phyloP scores from a whole-genome alignment of 805 yeast genomes.

The Brettanomyces sp. region DNA sequence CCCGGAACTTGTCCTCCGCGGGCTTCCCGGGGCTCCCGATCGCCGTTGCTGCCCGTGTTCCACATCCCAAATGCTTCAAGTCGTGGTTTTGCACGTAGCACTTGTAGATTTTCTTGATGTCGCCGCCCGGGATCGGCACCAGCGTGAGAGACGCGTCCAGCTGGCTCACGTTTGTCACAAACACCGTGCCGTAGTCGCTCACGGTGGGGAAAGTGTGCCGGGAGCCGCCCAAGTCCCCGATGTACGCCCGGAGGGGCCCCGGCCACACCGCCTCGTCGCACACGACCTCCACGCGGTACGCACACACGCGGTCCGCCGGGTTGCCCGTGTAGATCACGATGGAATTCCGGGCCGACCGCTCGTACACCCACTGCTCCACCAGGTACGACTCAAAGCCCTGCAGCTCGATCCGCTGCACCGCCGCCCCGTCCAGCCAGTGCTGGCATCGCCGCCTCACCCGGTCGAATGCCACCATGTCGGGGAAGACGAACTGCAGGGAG shows the following conservation, averaged over 20 bases:
- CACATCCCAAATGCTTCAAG: conserved; percentile 68
- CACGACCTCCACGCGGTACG: conserved; percentile 38
- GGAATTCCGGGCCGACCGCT: conserved; percentile 54
- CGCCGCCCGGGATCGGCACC: conserved; percentile 59
- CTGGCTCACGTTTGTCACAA: conserved; percentile 75
- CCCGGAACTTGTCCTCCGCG: conserved; percentile 70
- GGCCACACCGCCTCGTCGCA: conserved; percentile 30
- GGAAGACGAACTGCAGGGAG: conserved; percentile 22
- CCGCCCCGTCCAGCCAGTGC: conserved; percentile 22
- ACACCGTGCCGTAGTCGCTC: conserved; percentile 51
- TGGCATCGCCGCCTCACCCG: conserved; percentile 30
- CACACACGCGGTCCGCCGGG: conserved; percentile 50
- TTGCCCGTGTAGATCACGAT: conserved; percentile 86
- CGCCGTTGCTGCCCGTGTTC: conserved; percentile 74
- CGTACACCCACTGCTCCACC: conserved; percentile 91
- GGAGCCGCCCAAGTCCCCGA: conserved; percentile 55
- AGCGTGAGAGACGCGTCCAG: conserved; percentile 61
- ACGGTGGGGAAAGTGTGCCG: conserved; percentile 58
- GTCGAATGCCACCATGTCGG: conserved; percentile 49
- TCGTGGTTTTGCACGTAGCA: conserved; percentile 67
- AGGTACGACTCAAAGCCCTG: conserved; percentile 83
- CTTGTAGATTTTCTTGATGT: conserved; percentile 34
- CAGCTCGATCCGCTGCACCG: background rate
- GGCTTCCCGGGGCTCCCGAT: conserved; percentile 69
- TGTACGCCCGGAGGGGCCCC: conserved; percentile 43